Base-by-base conservation (phyloP, 495 filamentous ascomycete genomes). In the Daldinia loculata region DNA sequence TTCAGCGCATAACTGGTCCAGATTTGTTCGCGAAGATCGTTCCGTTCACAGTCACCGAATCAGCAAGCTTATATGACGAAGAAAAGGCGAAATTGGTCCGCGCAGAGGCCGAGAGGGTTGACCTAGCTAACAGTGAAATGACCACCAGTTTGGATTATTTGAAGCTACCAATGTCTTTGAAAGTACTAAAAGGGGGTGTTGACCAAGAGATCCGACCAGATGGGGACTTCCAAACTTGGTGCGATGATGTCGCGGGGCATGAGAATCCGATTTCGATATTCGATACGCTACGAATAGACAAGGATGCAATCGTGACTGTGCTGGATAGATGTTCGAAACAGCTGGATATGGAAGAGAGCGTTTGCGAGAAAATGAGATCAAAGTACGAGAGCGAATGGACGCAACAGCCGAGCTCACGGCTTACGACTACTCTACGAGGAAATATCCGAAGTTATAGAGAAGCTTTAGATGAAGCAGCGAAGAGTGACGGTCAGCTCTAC, bases 301-400 rank as follows among this genome's bases (percentile, higher is more conserved):
- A 95, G 78, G 84, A 90, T 39, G 84, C 86, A 29, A 91, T 97
- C 8, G 74, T 90, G 8, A 80, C 86, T 3, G 84, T 90, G 8
- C 78, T 99, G 60, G 93, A 97, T 69, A 85, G 85, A 64, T 92
- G 92, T 74, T 90, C 88, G 43, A 97, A 95, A 74, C 91, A 94
- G 72, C 77, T 99, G 9, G 95, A 98, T 72, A 90, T 95, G 88
- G 95, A 99, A 78, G 96, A 98, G 81, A 95, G 92, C 61, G 94
- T 98, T 6, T 99, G 95, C 78, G 95, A 99, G 80, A 98, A 97
- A 84, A 99, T 99, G 95, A 88, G 95, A 56, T 96, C 94, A 2
- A 99, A 99, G 79, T 98, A 98, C 77, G 94, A 95, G 32, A 86
- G 83, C 11, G 95, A 98, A 51, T 99, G 95, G 95, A 97, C 92